These are phyloP conservation scores for Diaporthe helianthi DNA, from an alignment of 2,329 filamentous ascomycete genomes.

Conservation along the genomic window DNA sequence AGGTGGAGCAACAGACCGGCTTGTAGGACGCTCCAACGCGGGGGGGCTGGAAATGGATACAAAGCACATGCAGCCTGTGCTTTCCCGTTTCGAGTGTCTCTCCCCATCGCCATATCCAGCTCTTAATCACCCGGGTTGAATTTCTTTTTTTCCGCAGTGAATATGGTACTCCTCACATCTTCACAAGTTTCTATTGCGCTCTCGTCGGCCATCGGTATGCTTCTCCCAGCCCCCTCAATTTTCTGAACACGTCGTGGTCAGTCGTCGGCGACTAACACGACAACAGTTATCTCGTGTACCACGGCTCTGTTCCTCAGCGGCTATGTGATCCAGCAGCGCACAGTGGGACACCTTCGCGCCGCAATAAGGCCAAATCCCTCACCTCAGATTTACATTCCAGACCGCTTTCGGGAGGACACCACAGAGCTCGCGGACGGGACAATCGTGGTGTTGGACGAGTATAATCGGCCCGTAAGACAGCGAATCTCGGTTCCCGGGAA, in stretches of 20 bases:
- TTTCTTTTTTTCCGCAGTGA: constrained; percentile 30
- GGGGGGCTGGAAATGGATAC: neutral
- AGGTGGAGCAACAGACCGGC: constrained; percentile 28
- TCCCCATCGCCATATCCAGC: neutral
- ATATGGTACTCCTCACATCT: constrained; percentile 67
- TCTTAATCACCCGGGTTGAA: constrained; percentile 41
- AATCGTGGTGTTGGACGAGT: constrained; percentile 53
- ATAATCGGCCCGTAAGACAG: constrained; percentile 44
- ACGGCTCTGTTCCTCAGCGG: constrained; percentile 85
- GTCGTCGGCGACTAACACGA: constrained; percentile 27
- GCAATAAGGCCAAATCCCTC: constrained; percentile 67
- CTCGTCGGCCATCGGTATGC: constrained; percentile 68
- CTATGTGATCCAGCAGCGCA: constrained; percentile 87
- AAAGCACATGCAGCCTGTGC: constrained; percentile 20
- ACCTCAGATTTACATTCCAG: constrained; percentile 58
- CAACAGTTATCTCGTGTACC: constrained; percentile 76
- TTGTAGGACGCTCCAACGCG: neutral
- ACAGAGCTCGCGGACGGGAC: constrained; percentile 56
- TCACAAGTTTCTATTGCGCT: constrained; percentile 74
- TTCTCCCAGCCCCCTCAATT: constrained; percentile 8
- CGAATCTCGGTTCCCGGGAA: constrained; percentile 35
- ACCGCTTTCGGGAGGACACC: constrained; percentile 55
- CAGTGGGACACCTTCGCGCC: constrained; percentile 76
- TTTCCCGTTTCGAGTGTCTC: constrained; percentile 25
- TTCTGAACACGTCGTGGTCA: constrained; percentile 28